Conservation (phyloP, 129 eudicot genomes). For the Pulicaria dysenterica region DNA sequence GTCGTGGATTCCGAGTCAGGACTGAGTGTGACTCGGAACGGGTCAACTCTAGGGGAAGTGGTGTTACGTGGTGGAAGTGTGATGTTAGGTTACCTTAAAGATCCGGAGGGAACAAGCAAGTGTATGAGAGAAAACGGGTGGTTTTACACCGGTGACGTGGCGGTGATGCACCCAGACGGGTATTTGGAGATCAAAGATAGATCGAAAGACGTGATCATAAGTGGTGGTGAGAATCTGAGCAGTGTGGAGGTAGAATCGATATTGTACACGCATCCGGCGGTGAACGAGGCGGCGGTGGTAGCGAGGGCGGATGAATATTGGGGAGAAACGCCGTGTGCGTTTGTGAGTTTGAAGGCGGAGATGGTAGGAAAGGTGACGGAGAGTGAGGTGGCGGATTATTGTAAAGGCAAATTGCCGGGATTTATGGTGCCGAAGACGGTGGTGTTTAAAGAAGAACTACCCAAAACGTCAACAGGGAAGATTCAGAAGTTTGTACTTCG, state of each 20-base stretch:
- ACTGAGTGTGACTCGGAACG: conserved; percentile 40
- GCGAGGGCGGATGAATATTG: conserved; percentile 56
- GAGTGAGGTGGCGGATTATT: conserved; percentile 43
- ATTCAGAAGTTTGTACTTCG: conserved; percentile 58
- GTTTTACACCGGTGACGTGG: conserved; percentile 65
- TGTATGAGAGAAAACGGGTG: conserved; percentile 60
- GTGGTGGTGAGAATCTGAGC: conserved; percentile 66
- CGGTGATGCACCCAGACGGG: conserved; percentile 62
- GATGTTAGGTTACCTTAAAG: conserved; percentile 58
- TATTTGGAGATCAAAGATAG: conserved; percentile 61
- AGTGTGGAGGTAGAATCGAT: conserved; percentile 66
- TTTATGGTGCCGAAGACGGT: conserved; percentile 70
- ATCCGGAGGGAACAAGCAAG: conserved; percentile 40
- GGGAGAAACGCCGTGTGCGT: conserved; percentile 75
- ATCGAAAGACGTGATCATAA: conserved; percentile 56
- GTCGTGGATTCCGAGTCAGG: conserved; percentile 46
- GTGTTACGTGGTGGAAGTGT: conserved; percentile 46
- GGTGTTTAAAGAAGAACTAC: conserved; percentile 54
- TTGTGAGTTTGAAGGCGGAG: conserved; percentile 54
- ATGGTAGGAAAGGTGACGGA: conserved; percentile 35
- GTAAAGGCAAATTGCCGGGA: conserved; percentile 49
- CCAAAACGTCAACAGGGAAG: conserved; percentile 65
- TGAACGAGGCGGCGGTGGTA: conserved; percentile 67
- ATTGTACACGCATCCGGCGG: conserved; percentile 45
- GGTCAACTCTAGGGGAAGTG: conserved; percentile 46